Conservation (phyloP, 495 filamentous ascomycete species). For the Penicillium flavigenum region DNA sequence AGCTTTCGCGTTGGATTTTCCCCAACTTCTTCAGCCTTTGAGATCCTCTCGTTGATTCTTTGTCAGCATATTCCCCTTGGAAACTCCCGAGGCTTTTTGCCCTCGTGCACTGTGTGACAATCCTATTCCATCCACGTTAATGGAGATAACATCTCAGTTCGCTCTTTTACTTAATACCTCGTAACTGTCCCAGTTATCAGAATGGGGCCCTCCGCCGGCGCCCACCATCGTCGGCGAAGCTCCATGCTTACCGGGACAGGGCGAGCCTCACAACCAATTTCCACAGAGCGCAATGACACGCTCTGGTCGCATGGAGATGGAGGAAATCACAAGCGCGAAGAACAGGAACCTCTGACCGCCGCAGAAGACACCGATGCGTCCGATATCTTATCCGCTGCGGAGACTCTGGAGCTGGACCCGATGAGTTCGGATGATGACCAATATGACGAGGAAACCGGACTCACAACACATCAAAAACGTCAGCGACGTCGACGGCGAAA, state of each 20-base stretch:
- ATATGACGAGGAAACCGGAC: slow-evolving; percentile 86
- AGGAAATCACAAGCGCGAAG: slow-evolving; percentile 35
- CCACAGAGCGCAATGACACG: slow-evolving; percentile 48
- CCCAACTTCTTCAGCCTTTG: background rate
- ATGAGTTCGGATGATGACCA: slow-evolving; percentile 67
- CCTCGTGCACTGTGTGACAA: slow-evolving; percentile 24
- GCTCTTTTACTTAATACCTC: slow-evolving; percentile 14
- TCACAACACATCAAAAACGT: slow-evolving; percentile 69
- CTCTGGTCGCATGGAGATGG: slow-evolving; percentile 32
- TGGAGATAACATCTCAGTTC: slow-evolving; percentile 18
- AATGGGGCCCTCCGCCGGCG: slow-evolving; percentile 37
- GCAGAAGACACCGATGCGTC: slow-evolving; percentile 45
- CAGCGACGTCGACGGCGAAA: slow-evolving; percentile 63
- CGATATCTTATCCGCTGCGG: slow-evolving; percentile 49
- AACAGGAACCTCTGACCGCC: slow-evolving; percentile 36
- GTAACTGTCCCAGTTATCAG: slow-evolving; percentile 17
- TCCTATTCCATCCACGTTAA: slow-evolving; percentile 27
- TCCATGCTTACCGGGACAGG: slow-evolving; percentile 51
- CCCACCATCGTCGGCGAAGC: slow-evolving; percentile 60
- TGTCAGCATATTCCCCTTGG: slow-evolving; percentile 16
- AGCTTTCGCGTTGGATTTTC: background rate
- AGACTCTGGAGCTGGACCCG: slow-evolving; percentile 58
- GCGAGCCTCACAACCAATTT: slow-evolving; percentile 38
- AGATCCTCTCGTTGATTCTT: background rate
- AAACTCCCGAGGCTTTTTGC: slow-evolving; percentile 1